Evolutionary conservation across 768 basidiomycete species (phyloP), one percentile per base, ranked within the genome.

Genomic region (Flagelloscypha sp.): DNA sequence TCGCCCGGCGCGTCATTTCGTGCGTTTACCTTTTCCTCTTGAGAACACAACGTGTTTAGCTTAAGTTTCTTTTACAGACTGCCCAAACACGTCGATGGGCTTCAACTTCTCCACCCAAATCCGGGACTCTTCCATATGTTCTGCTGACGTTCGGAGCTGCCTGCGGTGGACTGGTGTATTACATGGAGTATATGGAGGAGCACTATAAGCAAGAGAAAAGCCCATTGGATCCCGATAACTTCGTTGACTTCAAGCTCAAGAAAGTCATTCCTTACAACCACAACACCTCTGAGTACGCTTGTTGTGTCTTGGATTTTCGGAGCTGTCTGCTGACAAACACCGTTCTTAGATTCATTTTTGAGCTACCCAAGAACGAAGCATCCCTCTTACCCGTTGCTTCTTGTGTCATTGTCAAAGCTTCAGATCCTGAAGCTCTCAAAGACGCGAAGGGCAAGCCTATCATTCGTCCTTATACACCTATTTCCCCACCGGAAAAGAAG

Each of bases 381-480:
- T 79, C 87, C 6, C 70, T 86, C 24, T 70, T 92, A 9, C 84
- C 84, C 3, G 67, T 90, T 36, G 70, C 89, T 9, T 85, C 84
- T 0, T 84, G 79, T 43, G 65, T 98, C 11, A 52, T 88, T 36
- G 74, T 92, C 47, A 83, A 78, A 59, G 66, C 88, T 11, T 76
- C 84, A 0, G 72, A 80, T 44, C 68, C 76, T 13, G 75, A 76
- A 33, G 68, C 63, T 23, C 62, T 83, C 29, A 70, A 74, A 43
- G 80, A 80, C 54, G 65, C 59, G 49, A 87, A 90, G 51, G 93
- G 89, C 43, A 89, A 88, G 47, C 85, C 88, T 33, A 75, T 92
- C 58, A 69, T 83, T 45, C 75, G 90, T 36, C 88, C 95, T 0
- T 99, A 99, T 60, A 99, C 95, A 4, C 90, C 95, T 35, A 75